Base-by-base conservation (phyloP, 768 basidiomycete species). In the Tulasnella sp. region DNA sequence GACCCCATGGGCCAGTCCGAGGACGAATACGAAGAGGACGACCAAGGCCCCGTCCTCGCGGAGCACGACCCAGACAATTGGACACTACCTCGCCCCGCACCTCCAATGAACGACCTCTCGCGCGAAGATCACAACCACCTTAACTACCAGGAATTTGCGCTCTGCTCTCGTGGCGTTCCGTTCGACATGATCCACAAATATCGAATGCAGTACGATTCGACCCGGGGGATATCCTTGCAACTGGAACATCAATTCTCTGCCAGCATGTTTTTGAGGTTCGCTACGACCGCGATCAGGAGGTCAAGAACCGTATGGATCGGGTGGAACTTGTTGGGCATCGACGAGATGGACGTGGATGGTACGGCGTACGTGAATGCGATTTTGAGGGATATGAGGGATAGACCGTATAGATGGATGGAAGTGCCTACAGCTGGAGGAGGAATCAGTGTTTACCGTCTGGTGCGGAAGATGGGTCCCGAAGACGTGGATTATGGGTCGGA, bases 151-250 rank as follows among this genome's bases (percentile, higher is more conserved):
- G 62, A 78, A 42, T 71, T 78, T 31, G 71, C 71, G 12, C 68
- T 78, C 10, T 78, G 77, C 77, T 42, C 40, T 52, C 77, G 77
- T 16, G 77, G 77, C 44, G 77, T 78, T 71, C 77, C 77, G n/a
- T 78, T 71, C 77, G 71, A 78, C 68, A 78, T 78, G 77, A 78
- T 78, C 42, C 44, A 36, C 58, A 78, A 72, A 21, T 78, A 44
- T 71, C 27, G 71, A 3, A 56, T 78, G 27, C 34, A 39, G 36
- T 78, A 71, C 68, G 62, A 71, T 48, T n/a, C 77, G 27, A 36
- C 36, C 7, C 62, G 77, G 5, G 77, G 77, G 2, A 71, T 78
- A 3, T 62, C 58, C 9, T 31, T 62, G 24, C 58, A 62, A 62
- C 18, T n/a, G 58, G 38, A 74, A 27, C 72, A 62, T 62, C 58